A percentile compares a stretch with the other conserved stretches of the same genome.
phyloP scores from a whole-genome alignment of 805 yeast genomes.

The Hanseniaspora jakobsenii region DNA sequence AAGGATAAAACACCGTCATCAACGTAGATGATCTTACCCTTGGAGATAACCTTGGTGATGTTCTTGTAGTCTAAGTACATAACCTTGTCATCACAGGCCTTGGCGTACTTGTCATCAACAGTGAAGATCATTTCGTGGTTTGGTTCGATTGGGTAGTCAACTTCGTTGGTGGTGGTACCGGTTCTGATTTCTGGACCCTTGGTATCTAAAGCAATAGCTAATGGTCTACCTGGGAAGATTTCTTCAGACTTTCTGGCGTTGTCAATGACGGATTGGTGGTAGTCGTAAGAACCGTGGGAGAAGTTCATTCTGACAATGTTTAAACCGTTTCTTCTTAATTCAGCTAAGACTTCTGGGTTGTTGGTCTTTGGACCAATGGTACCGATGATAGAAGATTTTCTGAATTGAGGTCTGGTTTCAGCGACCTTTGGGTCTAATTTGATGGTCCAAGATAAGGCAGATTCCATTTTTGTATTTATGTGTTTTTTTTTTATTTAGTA shows the following conservation, averaged over 20 bases:
- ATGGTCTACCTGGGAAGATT: slow-evolving; percentile 85
- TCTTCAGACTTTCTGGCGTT: slow-evolving; percentile 91
- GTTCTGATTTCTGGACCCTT: slow-evolving; percentile 99
- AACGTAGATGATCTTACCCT: slow-evolving; percentile 82
- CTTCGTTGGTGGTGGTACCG: slow-evolving; percentile 73
- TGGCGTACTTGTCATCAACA: slow-evolving; percentile 71
- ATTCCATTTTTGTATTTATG: slow-evolving; percentile 29
- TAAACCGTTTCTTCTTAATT: slow-evolving; percentile 91
- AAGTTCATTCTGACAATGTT: slow-evolving; percentile 98
- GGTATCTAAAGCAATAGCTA: slow-evolving; percentile 96
- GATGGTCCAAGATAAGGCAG: slow-evolving; percentile 71
- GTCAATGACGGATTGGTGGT: slow-evolving; percentile 94
- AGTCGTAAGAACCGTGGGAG: slow-evolving; percentile 95
- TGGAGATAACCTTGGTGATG: slow-evolving; percentile 84
- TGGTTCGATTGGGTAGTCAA: slow-evolving; percentile 71
- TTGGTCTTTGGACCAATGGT: slow-evolving; percentile 99
- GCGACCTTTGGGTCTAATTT: slow-evolving; percentile 58
- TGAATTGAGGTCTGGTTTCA: slow-evolving; percentile 58
- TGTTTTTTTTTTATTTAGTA: background rate
- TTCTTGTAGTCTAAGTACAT: slow-evolving; percentile 92
- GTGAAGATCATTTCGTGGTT: slow-evolving; percentile 87
- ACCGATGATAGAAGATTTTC: slow-evolving; percentile 95
- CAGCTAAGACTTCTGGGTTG: slow-evolving; percentile 67
- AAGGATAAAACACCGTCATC: slow-evolving; percentile 97
- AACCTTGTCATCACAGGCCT: slow-evolving; percentile 58